Conservation (phyloP, 257 asterid genomes). For the Handroanthus guayacan region DNA sequence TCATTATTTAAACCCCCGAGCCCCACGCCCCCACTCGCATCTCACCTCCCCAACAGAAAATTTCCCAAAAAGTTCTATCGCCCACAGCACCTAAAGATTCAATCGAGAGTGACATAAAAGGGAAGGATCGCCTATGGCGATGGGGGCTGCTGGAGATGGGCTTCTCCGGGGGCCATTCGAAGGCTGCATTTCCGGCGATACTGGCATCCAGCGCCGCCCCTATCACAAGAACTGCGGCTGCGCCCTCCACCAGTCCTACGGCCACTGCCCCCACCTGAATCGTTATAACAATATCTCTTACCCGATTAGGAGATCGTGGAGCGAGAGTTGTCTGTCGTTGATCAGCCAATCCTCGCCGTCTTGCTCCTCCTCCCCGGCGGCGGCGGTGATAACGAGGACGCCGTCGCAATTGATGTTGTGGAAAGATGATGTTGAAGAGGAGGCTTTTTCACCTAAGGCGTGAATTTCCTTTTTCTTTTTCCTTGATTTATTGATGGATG, state of each 20-base stretch:
- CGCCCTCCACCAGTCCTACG: slow-evolving; percentile 62
- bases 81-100: not conserved
- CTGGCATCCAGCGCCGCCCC: slow-evolving; percentile 64
- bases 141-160: slow-evolving; percentile 71
- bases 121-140: slow-evolving; percentile 44
- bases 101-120: slow-evolving; percentile 6
- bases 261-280: slow-evolving; percentile 52
- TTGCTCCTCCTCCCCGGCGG: slow-evolving; percentile 49
- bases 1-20: not conserved
- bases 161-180: slow-evolving; percentile 54
- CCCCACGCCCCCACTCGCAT: not conserved
- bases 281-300: slow-evolving; percentile 45
- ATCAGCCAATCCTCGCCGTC: slow-evolving; percentile 46
- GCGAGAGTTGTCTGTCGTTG: slow-evolving; percentile 48
- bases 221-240: slow-evolving; percentile 78
- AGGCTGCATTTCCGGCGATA: slow-evolving; percentile 67
- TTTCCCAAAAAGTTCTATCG: not conserved
- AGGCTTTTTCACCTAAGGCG: slow-evolving; percentile 18
- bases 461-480: not conserved
- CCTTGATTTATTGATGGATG: not conserved
- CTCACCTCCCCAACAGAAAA: not conserved
- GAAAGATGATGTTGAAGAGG: slow-evolving; percentile 37
- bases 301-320: slow-evolving; percentile 58
- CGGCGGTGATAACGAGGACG: slow-evolving; percentile 50
- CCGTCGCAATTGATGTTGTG: slow-evolving; percentile 47